Percentiles rank a stretch among this genome's conserved stretches.
phyloP scores from a whole-genome alignment of 2,329 filamentous ascomycete genomes.

The Zelopaecilomyces penicillatus region DNA sequence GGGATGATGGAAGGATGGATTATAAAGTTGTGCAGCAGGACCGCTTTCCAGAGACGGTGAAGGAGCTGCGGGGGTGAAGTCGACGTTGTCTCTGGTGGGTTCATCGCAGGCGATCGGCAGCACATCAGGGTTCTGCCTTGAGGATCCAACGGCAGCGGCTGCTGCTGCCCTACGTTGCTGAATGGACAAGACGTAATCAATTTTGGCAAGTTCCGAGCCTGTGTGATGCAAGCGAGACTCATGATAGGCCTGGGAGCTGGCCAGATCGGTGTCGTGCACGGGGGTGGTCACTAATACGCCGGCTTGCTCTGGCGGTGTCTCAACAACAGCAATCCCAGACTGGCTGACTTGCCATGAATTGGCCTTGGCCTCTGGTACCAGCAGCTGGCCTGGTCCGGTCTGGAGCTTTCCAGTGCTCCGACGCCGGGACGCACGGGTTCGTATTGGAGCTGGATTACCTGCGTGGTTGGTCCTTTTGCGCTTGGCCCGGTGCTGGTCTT shows the following conservation, averaged over 20 bases:
- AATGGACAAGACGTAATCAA: background rate
- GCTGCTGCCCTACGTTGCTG: background rate
- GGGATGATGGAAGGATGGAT: constrained; percentile 6
- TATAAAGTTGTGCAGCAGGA: background rate
- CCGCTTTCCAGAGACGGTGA: background rate
- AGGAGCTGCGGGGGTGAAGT: background rate
- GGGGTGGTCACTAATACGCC: constrained; percentile 1
- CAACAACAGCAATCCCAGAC: background rate
- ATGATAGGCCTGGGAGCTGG: constrained; percentile 4
- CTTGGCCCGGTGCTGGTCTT: constrained; percentile 1
- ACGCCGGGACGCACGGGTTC: background rate
- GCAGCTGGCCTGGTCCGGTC: background rate
- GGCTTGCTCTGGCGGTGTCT: background rate
- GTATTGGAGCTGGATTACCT: background rate
- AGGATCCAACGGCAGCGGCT: constrained; percentile 1
- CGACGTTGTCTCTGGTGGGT: background rate
- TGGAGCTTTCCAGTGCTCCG: background rate
- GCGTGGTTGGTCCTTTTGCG: constrained; percentile 4
- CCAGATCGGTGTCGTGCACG: constrained; percentile 1
- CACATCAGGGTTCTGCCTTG: constrained; percentile 2
- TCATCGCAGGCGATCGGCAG: constrained; percentile 7
- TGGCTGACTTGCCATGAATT: no score
- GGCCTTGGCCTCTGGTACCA: background rate
- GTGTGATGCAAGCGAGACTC: constrained; percentile 4
- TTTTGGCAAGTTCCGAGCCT: constrained; percentile 1